Conservation (phyloP, 2,329 filamentous ascomycete species). For the Sporothrix variecibatus region DNA sequence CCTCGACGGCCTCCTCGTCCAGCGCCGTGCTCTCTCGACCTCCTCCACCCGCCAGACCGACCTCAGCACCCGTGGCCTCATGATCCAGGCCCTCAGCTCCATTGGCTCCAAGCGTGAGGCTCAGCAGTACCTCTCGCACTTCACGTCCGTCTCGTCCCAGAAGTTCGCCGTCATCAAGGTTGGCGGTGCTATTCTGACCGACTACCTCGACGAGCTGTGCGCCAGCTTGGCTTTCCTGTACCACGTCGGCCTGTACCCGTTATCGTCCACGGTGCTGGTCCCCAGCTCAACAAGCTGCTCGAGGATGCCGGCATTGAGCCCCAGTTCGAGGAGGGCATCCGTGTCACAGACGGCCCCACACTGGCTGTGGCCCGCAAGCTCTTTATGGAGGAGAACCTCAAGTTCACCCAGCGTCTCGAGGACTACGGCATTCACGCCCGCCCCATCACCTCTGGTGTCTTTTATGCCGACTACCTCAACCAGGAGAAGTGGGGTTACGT, state of each 20-base stretch:
- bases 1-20: slow-evolving; percentile 8
- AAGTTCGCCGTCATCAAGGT: slow-evolving; percentile 99
- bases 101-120: slow-evolving; percentile 96
- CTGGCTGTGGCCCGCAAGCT: slow-evolving; percentile 86
- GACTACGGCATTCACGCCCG: slow-evolving; percentile 85
- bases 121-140: slow-evolving; percentile 96
- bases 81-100: slow-evolving; percentile 89
- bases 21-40: slow-evolving; percentile 40
- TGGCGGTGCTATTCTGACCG: slow-evolving; percentile 91
- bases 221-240: slow-evolving; percentile 88
- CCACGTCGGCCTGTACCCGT: slow-evolving; percentile 94
- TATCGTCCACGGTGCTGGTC: slow-evolving; percentile 92
- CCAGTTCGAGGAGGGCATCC: slow-evolving; percentile 93
- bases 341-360: slow-evolving; percentile 94
- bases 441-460: slow-evolving; percentile 85
- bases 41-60: slow-evolving; percentile 44
- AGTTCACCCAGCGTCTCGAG: slow-evolving; percentile 86
- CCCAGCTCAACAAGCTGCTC: slow-evolving; percentile 85
- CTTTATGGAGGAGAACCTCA: slow-evolving; percentile 93
- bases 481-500: slow-evolving; percentile 96
- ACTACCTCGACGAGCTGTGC: slow-evolving; percentile 89
- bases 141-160: slow-evolving; percentile 93
- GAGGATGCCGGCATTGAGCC: slow-evolving; percentile 91
- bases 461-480: slow-evolving; percentile 91
- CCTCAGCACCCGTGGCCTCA: slow-evolving; percentile 72